Percentiles rank a stretch among this genome's conserved stretches.
phyloP scores from a whole-genome alignment of 2,329 filamentous ascomycete species.

The Grosmannia serpens region DNA sequence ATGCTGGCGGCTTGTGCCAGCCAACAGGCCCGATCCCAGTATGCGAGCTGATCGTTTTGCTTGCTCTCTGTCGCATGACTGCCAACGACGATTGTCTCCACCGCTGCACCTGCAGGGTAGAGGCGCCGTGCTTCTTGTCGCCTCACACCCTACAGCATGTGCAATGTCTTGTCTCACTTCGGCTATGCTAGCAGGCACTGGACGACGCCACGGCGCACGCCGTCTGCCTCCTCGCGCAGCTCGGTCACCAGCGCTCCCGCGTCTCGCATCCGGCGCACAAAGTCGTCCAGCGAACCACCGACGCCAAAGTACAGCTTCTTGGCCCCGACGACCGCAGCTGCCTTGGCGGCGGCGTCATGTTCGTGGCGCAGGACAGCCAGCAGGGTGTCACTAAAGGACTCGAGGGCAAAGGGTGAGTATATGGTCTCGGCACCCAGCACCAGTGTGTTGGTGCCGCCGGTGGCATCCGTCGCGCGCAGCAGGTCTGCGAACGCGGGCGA shows the following conservation, averaged over 20 bases:
- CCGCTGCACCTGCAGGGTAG: neutral
- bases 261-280: constrained; percentile 40
- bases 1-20: too few relatives aligned
- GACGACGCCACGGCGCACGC: constrained; percentile 51
- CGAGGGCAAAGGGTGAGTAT: constrained; percentile 62
- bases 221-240: constrained; percentile 47
- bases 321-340: constrained; percentile 57
- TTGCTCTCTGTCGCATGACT: neutral
- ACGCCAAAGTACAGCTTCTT: constrained; percentile 80
- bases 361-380: constrained; percentile 44
- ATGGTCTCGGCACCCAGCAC: constrained; percentile 73
- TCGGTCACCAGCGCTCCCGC: constrained; percentile 37
- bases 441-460: constrained; percentile 26
- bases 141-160: too few relatives aligned
- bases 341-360: constrained; percentile 23
- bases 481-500: constrained; percentile 50
- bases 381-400: constrained; percentile 56
- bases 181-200: constrained; percentile 27
- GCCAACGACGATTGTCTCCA: neutral
- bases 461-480: constrained; percentile 27
- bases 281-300: constrained; percentile 69
- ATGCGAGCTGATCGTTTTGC: neutral
- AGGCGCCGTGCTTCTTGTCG: neutral
- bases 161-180: neutral
- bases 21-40: too few relatives aligned